Evolutionary conservation across 768 basidiomycete species (phyloP), one percentile per base, ranked within the genome.

Genomic region (Trametes cinnabarina): DNA sequence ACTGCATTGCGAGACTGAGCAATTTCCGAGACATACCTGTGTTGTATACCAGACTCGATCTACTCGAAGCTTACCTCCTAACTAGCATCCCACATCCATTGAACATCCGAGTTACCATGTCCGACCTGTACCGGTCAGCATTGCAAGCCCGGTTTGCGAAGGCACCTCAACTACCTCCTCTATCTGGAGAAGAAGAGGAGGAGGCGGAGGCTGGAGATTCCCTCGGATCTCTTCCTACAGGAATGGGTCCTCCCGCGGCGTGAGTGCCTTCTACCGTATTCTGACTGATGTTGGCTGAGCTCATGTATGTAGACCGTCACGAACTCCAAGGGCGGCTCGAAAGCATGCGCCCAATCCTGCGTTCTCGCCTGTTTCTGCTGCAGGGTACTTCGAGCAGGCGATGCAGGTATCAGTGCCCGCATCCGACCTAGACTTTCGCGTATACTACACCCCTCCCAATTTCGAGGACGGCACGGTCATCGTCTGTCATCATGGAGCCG

Each of bases 401-500:
- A 73, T 88, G 3, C 87, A 93, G 65, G 87, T 98, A 42, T 70
- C 79, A 0, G 84, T 95, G 17, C 78, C 84, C 4, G 67, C 75
- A 12, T 76, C 85, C 7, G 76, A 76, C 19, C 82, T 92, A 4
- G 85, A 88, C 47, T 82, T 85, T 64, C 80, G 95, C 28, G 87
- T 85, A 10, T 97, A 98, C 72, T 90, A 95, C 69, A 89, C 92
- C 0, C 82, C 88, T 1, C 84, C 94, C 1, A 77, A 77, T 47
- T 71, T 73, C 28, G 63, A 74, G 19, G 75, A 78, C 50, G 79
- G 77, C 17, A 86, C 88, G 0, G 84, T 96, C 3, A 82, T 98
- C 69, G 80, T 98, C 5, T 95, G 92, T 73, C 94, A 97, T 66
- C 96, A 99, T 65, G 97, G 97, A 1, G 96, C 93, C 0, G 97